phyloP scores from a whole-genome alignment of 768 basidiomycete species.

The Paxillus ammoniavirescens region DNA sequence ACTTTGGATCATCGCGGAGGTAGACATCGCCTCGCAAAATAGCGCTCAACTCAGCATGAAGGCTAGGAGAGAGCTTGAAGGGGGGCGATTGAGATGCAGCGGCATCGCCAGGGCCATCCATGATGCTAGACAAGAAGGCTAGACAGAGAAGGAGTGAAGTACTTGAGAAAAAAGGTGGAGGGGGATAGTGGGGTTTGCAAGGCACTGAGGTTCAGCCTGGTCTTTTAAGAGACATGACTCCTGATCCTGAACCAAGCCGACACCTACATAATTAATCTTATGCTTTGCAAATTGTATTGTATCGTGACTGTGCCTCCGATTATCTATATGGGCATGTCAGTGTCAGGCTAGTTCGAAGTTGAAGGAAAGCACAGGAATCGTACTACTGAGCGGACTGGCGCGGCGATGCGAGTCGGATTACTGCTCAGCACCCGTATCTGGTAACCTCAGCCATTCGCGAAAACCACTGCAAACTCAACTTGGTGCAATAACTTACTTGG shows the following conservation, averaged over 20 bases:
- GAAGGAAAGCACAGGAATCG: not conserved
- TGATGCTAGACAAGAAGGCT: constrained; percentile 5
- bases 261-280: constrained; percentile 4
- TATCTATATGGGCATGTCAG: not conserved
- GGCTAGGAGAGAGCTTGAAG: constrained; percentile 17
- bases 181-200: constrained; percentile 8
- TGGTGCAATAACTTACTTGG: too few relatives aligned
- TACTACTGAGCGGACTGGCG: constrained; percentile 3
- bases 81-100: not conserved
- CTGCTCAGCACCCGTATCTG: constrained; percentile 7
- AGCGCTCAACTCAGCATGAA: constrained; percentile 45
- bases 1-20: constrained; percentile 44
- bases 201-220: not conserved
- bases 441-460: constrained; percentile 9
- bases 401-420: constrained; percentile 4
- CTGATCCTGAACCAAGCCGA: not conserved
- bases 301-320: constrained; percentile 4
- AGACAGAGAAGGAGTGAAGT: not conserved
- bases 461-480: not conserved
- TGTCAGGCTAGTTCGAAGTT: not conserved
- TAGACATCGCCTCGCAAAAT: constrained; percentile 48
- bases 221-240: constrained; percentile 14
- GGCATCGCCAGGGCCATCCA: constrained; percentile 6
- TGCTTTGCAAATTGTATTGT: constrained; percentile 10
- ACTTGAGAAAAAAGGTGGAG: not conserved